phyloP scores from a whole-genome alignment of 345 rosid genomes.

The Acer saccharum region DNA sequence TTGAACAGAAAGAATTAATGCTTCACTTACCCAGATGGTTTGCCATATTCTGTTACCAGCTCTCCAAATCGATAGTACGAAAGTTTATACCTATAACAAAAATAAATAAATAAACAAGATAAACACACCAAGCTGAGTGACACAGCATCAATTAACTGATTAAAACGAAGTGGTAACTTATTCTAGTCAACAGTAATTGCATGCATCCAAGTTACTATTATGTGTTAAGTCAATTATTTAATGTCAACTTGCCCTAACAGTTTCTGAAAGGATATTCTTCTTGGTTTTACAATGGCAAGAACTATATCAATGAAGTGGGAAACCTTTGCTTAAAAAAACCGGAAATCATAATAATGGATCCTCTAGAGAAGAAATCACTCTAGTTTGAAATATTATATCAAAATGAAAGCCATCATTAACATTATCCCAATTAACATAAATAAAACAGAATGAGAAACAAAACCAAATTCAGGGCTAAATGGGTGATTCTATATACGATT shows the following conservation, averaged over 20 bases:
- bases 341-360: not conserved
- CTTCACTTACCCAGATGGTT: conserved; percentile 83
- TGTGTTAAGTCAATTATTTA: not conserved
- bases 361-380: not conserved
- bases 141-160: not conserved
- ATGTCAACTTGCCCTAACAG: not conserved
- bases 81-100: conserved; percentile 76
- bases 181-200: not conserved
- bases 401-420: not conserved
- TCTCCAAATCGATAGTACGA: conserved; percentile 97
- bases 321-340: not conserved
- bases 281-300: not conserved
- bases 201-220: not conserved
- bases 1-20: not conserved
- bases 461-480: not conserved
- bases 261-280: not conserved
- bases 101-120: conserved; percentile 9
- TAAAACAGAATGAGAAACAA: not conserved
- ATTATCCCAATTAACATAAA: not conserved
- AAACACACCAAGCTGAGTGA: not conserved
- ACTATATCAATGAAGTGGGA: not conserved
- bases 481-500: not conserved
- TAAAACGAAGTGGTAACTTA: too few relatives aligned
- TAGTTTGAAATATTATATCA: not conserved
- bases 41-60: conserved; percentile 88